Percentiles rank a stretch among this genome's conserved stretches.
Conservation (phyloP, 495 filamentous ascomycete genomes). For the Xylaria grammica region DNA sequence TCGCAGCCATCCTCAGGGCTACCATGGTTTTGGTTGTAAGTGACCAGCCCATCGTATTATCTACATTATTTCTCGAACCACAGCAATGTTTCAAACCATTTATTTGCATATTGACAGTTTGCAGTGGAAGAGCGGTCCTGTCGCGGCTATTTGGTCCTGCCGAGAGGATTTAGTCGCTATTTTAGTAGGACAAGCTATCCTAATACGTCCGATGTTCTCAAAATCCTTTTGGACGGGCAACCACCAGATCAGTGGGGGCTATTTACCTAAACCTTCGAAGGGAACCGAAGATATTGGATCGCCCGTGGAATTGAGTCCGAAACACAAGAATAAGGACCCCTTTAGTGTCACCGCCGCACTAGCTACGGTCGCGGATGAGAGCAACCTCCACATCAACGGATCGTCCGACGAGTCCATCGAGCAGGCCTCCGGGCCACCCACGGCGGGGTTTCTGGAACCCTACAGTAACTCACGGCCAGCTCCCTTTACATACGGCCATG, state of each 20-base stretch:
- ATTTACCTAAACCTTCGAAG: background rate
- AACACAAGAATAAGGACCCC: background rate
- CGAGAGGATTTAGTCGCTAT: slow-evolving; percentile 5
- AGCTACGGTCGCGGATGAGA: too few relatives aligned
- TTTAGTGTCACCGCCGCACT: background rate
- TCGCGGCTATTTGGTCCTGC: background rate
- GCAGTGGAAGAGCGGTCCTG: background rate
- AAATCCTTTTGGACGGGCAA: background rate
- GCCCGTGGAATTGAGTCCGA: too few relatives aligned
- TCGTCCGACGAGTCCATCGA: too few relatives aligned
- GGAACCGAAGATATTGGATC: background rate
- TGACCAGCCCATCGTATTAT: background rate
- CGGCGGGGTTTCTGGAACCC: too few relatives aligned
- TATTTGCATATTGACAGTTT: too few relatives aligned
- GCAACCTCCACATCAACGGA: too few relatives aligned
- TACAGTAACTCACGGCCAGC: too few relatives aligned
- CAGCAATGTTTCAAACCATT: background rate
- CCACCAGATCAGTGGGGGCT: background rate
- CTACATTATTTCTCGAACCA: background rate
- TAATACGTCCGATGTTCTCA: slow-evolving; percentile 1
- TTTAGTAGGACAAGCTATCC: background rate
- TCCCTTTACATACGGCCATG: too few relatives aligned
- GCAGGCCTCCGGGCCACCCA: too few relatives aligned
- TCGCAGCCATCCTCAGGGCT: background rate
- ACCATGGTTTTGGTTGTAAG: slow-evolving; percentile 4